A percentile compares a stretch with the other conserved stretches of the same genome.
phyloP scores from a whole-genome alignment of 257 asterid species.

The Solanum habrochaites region DNA sequence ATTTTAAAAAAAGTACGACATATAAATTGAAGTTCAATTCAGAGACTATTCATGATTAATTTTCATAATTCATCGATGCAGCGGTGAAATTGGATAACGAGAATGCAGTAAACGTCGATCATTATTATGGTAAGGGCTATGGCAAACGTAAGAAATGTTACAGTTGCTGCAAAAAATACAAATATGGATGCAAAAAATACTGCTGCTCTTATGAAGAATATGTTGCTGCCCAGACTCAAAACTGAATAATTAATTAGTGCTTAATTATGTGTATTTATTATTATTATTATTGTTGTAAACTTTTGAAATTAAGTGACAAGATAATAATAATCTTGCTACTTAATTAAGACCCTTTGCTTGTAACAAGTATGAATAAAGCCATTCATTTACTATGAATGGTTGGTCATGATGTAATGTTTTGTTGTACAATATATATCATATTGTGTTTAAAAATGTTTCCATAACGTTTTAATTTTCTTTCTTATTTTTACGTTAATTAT shows the following conservation, averaged over 20 bases:
- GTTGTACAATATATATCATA: not conserved
- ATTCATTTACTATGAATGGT: not conserved
- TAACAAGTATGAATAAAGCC: not conserved
- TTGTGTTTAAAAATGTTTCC: not conserved
- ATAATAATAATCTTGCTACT: not conserved
- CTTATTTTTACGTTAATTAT: not conserved
- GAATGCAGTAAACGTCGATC: too few species aligned
- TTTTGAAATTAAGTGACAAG: not conserved
- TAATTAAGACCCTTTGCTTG: not conserved
- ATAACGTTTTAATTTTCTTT: not conserved
- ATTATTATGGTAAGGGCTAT: not conserved
- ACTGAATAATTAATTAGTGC: not conserved
- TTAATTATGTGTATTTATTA: not conserved
- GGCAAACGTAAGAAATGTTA: not conserved
- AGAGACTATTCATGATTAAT: not conserved
- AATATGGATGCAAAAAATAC: not conserved
- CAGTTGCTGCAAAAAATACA: not conserved
- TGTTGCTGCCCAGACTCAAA: not conserved
- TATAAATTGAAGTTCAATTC: not conserved
- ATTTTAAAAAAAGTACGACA: not conserved
- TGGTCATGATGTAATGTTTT: not conserved
- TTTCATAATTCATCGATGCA: not conserved
- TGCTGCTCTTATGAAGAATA: not conserved
- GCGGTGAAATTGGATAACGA: too few species aligned
- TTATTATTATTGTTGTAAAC: not conserved